Conservation (phyloP, 192 early-diverging fungal genomes). For the Borealophlyctis nickersoniae region DNA sequence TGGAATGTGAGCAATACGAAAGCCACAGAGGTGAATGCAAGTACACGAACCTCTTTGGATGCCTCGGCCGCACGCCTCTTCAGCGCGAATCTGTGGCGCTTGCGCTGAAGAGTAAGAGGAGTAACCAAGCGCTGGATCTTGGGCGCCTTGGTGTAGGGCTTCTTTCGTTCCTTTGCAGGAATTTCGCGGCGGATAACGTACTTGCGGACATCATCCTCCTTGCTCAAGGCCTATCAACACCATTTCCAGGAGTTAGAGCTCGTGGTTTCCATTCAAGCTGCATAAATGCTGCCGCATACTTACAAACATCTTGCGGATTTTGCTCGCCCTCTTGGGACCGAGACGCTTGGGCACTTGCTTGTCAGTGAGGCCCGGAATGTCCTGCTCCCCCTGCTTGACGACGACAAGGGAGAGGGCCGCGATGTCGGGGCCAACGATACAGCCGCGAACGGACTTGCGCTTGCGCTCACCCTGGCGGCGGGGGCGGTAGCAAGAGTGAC, state of each 20-base stretch:
- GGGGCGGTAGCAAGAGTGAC: constrained; percentile 98
- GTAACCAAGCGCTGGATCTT: constrained; percentile 99
- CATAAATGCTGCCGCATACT: constrained; percentile 25
- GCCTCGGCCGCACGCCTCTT: constrained; percentile 82
- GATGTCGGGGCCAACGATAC: constrained; percentile 94
- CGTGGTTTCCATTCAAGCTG: background rate
- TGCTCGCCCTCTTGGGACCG: constrained; percentile 97
- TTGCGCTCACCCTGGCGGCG: constrained; percentile 97
- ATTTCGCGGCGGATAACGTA: constrained; percentile 98
- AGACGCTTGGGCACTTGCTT: constrained; percentile 91
- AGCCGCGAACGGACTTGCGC: constrained; percentile 98
- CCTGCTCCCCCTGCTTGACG: constrained; percentile 95
- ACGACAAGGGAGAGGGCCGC: constrained; percentile 90
- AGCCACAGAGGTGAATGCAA: no score
- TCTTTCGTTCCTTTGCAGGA: constrained; percentile 73
- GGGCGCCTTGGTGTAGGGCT: constrained; percentile 93
- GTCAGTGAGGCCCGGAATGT: constrained; percentile 96
- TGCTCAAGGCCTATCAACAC: constrained; percentile 72
- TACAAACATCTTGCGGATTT: constrained; percentile 98
- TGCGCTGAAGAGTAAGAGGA: constrained; percentile 93
- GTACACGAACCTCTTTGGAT: constrained; percentile 67
- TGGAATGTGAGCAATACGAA: background rate
- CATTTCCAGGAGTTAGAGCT: background rate
- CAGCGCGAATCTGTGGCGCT: constrained; percentile 81
- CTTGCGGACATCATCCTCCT: constrained; percentile 99